Evolutionary conservation across 2,329 filamentous ascomycete species (phyloP).

Genomic region (Clarireedia homoeocarpa): DNA sequence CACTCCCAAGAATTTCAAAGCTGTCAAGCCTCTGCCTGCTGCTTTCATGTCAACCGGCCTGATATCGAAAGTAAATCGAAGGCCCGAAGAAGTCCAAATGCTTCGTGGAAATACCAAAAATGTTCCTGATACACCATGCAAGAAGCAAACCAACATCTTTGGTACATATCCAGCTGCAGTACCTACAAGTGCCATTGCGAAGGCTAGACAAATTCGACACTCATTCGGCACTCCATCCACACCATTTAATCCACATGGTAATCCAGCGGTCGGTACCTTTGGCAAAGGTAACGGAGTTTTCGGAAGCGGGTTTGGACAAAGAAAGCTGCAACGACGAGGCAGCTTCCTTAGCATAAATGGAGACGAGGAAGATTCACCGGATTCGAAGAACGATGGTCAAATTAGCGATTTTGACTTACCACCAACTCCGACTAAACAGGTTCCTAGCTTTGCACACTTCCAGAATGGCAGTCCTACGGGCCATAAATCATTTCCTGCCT

Average conservation of each 20-base stretch:
- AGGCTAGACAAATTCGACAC: conserved; percentile 56
- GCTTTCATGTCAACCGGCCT: conserved; percentile 93
- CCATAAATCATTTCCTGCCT: conserved; percentile 21
- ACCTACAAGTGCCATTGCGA: conserved; percentile 51
- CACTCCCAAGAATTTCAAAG: conserved; percentile 70
- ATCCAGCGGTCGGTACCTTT: conserved; percentile 37
- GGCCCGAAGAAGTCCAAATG: conserved; percentile 58
- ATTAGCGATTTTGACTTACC: conserved; percentile 65
- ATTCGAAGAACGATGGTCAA: conserved; percentile 54
- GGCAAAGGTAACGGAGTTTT: conserved; percentile 54
- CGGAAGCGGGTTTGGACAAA: conserved; percentile 43
- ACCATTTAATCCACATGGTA: conserved; percentile 61
- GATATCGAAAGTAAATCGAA: conserved; percentile 88
- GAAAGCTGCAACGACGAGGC: conserved; percentile 37
- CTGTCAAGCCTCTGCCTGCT: conserved; percentile 66
- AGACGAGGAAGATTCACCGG: conserved; percentile 42
- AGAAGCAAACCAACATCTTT: conserved; percentile 70
- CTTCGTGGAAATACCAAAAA: conserved; percentile 47
- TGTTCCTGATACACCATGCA: conserved; percentile 94
- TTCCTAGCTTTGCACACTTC: conserved; percentile 29
- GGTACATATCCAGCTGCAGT: conserved; percentile 53
- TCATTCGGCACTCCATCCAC: conserved; percentile 76
- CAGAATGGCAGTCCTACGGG: conserved; percentile 26
- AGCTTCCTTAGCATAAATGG: conserved; percentile 79
- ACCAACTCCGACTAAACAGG: conserved; percentile 86